A percentile compares a stretch with the other conserved stretches of the same genome.
Conservation (phyloP, 2,329 filamentous ascomycete genomes). For the Macroventuria anomochaeta region DNA sequence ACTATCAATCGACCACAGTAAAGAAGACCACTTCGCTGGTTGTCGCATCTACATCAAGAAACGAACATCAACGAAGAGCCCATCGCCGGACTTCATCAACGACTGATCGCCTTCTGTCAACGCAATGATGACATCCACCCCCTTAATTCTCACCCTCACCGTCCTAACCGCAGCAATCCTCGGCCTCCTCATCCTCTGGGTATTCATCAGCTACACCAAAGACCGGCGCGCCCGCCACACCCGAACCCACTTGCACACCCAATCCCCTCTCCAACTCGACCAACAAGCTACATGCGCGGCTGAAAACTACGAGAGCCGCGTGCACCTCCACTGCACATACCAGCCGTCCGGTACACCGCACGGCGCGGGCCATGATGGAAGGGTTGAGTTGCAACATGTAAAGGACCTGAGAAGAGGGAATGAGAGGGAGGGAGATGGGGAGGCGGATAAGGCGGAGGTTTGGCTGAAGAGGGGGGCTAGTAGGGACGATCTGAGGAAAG, state of each 20-base stretch:
- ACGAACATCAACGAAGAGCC: too few relatives aligned
- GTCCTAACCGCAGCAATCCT: constrained; percentile 22
- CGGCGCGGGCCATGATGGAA: neutral
- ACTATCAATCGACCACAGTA: neutral
- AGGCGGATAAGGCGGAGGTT: constrained; percentile 21
- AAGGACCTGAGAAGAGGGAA: too few relatives aligned
- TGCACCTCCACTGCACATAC: neutral
- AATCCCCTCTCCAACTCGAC: neutral
- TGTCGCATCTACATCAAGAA: too few relatives aligned
- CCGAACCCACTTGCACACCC: too few relatives aligned
- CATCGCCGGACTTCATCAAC: neutral
- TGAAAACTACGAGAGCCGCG: neutral
- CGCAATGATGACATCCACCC: neutral
- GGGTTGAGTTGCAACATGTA: neutral
- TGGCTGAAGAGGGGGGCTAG: constrained; percentile 21
- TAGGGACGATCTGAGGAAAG: neutral
- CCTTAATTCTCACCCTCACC: constrained; percentile 26
- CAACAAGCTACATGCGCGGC: neutral
- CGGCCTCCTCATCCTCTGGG: constrained; percentile 24
- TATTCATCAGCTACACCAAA: constrained; percentile 18
- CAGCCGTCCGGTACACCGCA: neutral
- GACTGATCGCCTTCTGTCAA: too few relatives aligned
- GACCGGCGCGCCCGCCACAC: neutral
- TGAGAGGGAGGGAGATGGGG: constrained; percentile 19
- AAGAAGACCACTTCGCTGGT: too few relatives aligned